Conservation (phyloP, 257 asterid genomes). For the Euphrasia confusa region DNA sequence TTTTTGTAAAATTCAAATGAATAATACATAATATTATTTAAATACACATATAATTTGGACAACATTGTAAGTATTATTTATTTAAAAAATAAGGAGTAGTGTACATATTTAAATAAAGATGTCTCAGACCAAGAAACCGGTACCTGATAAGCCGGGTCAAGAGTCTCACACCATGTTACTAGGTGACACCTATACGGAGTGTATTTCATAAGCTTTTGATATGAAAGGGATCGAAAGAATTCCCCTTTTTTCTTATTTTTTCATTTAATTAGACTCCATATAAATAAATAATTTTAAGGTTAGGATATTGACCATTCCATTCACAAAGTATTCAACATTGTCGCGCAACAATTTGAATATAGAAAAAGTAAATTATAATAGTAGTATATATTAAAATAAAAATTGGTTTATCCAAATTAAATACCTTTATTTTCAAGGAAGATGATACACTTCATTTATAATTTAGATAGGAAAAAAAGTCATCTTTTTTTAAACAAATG, state of each 20-base stretch:
- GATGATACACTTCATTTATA: too few relatives aligned
- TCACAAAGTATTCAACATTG: neutral
- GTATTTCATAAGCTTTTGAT: constrained; percentile 7
- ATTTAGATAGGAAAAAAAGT: too few relatives aligned
- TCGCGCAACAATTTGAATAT: neutral
- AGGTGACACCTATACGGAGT: neutral
- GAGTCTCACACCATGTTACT: constrained; percentile 15
- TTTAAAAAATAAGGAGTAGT: neutral
- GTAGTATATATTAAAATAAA: neutral
- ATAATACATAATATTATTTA: too few relatives aligned
- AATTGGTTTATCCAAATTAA: neutral
- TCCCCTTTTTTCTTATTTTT: constrained; percentile 3
- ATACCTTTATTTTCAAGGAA: too few relatives aligned
- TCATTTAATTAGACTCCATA: neutral
- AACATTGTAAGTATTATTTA: neutral
- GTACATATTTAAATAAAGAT: constrained; percentile 8
- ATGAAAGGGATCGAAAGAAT: constrained; percentile 14
- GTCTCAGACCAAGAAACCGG: constrained; percentile 29
- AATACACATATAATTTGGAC: too few relatives aligned
- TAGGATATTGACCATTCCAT: too few relatives aligned
- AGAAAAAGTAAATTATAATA: neutral
- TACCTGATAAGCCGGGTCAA: constrained; percentile 22
- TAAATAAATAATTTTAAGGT: too few relatives aligned
- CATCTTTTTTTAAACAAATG: too few relatives aligned
- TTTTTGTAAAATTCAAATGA: too few relatives aligned